These are phyloP conservation scores for Saccharomycopsis sp. DNA, from an alignment of 805 yeast genomes.

Conservation along the genomic window DNA sequence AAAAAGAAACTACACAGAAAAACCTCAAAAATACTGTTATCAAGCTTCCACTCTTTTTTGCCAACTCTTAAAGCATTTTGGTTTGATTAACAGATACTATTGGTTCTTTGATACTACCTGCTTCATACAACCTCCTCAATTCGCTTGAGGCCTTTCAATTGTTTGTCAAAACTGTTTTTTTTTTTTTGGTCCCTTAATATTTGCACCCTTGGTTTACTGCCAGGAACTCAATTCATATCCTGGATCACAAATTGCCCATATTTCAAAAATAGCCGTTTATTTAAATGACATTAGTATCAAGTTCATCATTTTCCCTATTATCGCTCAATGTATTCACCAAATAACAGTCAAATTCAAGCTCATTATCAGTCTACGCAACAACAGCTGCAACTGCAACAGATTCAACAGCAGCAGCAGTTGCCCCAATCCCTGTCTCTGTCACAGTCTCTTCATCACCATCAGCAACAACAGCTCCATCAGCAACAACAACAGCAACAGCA, in stretches of 20 bases:
- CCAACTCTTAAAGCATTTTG: not conserved
- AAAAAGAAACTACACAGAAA: not conserved
- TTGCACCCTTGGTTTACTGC: too few relatives aligned
- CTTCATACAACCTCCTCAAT: too few relatives aligned
- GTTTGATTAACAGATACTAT: not conserved
- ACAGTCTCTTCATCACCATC: not conserved
- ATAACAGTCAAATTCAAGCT: slow-evolving; percentile 1
- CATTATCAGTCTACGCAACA: not conserved
- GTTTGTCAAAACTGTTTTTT: not conserved
- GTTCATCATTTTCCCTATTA: not conserved
- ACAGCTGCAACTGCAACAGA: not conserved
- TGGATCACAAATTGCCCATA: not conserved
- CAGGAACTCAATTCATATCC: too few relatives aligned
- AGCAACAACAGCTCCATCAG: slow-evolving; percentile 4
- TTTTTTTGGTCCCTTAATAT: not conserved
- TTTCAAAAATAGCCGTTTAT: not conserved
- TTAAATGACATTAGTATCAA: not conserved
- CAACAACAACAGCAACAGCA: slow-evolving; percentile 4
- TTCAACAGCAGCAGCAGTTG: slow-evolving; percentile 4
- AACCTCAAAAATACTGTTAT: not conserved
- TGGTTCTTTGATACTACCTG: too few relatives aligned
- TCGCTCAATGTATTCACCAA: slow-evolving; percentile 12
- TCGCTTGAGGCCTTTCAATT: too few relatives aligned
- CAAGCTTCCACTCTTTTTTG: not conserved
- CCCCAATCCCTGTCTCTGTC: not conserved